Percentiles rank a stretch among this genome's conserved stretches.
phyloP scores from a whole-genome alignment of 2,329 filamentous ascomycete genomes.

The Nakataea oryzae region DNA sequence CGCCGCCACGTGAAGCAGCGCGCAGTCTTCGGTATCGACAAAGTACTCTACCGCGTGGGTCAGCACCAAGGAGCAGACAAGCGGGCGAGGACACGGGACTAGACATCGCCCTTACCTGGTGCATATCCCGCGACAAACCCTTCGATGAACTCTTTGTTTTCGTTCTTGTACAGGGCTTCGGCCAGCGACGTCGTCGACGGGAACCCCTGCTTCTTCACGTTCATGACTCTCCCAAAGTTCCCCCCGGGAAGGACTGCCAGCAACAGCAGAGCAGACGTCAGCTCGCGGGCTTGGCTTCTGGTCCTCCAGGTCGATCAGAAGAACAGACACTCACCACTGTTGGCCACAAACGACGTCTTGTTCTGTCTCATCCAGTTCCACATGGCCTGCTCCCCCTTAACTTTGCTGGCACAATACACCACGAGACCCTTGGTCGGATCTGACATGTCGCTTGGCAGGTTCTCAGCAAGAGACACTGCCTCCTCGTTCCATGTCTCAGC shows the following conservation, averaged over 20 bases:
- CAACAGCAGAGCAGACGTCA: not conserved
- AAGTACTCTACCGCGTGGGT: not conserved
- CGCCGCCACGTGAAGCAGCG: conserved; percentile 1
- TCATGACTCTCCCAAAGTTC: not conserved
- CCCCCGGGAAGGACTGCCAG: not conserved
- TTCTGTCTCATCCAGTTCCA: conserved; percentile 26
- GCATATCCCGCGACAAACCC: not conserved
- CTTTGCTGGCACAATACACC: conserved; percentile 28
- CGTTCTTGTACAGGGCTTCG: not conserved
- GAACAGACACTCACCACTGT: conserved; percentile 1
- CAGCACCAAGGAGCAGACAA: too few relatives aligned
- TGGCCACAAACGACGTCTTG: conserved; percentile 11
- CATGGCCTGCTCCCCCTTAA: conserved; percentile 21
- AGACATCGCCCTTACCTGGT: not conserved
- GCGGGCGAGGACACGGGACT: not conserved
- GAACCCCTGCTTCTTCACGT: not conserved
- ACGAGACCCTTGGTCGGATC: conserved; percentile 11
- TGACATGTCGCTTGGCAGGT: conserved; percentile 19
- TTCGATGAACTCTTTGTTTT: not conserved
- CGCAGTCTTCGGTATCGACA: not conserved
- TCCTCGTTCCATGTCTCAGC: conserved; percentile 23
- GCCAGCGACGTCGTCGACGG: not conserved
- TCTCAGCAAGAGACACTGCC: conserved; percentile 21
- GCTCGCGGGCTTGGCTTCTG: not conserved
- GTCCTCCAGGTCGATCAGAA: not conserved